These are phyloP conservation scores for Ensete glaucum DNA, from an alignment of 176 grass and related monocot species.

Conservation along the genomic window DNA sequence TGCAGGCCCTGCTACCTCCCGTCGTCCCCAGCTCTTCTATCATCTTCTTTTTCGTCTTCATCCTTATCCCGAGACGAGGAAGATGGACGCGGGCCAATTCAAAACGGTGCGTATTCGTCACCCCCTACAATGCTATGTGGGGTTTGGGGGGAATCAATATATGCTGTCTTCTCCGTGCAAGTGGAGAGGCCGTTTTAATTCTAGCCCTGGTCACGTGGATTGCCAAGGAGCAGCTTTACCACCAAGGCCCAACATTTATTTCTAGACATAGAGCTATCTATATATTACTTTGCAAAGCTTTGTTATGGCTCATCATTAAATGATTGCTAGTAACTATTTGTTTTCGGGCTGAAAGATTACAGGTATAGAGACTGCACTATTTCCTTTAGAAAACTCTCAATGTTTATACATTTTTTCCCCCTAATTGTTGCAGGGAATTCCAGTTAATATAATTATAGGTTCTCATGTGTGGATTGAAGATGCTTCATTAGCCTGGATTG, in stretches of 20 bases:
- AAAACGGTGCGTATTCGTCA: neutral
- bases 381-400: neutral
- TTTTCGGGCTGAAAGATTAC: too few species aligned
- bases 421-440: constrained; percentile 56
- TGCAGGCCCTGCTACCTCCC: neutral
- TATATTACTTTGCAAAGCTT: too few species aligned
- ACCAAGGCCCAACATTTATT: too few species aligned
- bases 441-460: constrained; percentile 91
- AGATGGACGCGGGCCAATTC: neutral
- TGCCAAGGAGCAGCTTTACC: too few species aligned
- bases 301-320: too few species aligned
- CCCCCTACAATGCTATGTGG: too few species aligned
- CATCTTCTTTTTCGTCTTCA: neutral
- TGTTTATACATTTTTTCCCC: neutral
- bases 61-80: neutral
- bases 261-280: too few species aligned
- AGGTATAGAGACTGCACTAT: neutral
- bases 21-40: neutral
- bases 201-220: too few species aligned
- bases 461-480: constrained; percentile 97
- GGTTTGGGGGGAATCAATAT: too few species aligned
- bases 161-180: too few species aligned
- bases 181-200: too few species aligned
- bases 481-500: constrained; percentile 48
- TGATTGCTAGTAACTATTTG: too few species aligned